These are phyloP conservation scores for Taxillus chinensis DNA, from an alignment of 164 flowering plant genomes.

Conservation along the genomic window DNA sequence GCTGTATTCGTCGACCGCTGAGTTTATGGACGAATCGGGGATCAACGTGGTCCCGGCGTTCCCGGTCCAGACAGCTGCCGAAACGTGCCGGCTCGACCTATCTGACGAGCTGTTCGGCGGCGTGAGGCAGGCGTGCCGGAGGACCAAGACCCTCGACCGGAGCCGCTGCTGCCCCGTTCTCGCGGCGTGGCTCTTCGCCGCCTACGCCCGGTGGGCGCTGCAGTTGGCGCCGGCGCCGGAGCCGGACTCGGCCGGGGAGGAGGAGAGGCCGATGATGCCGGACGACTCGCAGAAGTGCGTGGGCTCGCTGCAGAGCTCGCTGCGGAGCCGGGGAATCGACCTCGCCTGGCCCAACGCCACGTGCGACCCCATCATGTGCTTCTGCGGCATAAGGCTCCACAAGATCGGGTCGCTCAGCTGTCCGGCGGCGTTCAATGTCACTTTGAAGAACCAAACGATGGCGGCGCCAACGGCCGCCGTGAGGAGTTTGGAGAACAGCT, in stretches of 20 bases:
- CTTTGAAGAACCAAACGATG: slow-evolving; percentile 22
- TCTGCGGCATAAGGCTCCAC: slow-evolving; percentile 94
- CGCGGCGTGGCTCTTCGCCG: slow-evolving; percentile 98
- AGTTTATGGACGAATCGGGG: slow-evolving; percentile 36
- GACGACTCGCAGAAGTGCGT: slow-evolving; percentile 98
- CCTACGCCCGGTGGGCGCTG: slow-evolving; percentile 81
- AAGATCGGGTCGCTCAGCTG: slow-evolving; percentile 80
- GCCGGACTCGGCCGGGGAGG: slow-evolving; percentile 28
- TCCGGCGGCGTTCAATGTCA: slow-evolving; percentile 77
- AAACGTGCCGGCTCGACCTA: slow-evolving; percentile 74
- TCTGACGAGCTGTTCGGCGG: slow-evolving; percentile 97
- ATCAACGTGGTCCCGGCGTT: slow-evolving; percentile 71
- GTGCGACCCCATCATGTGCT: slow-evolving; percentile 85
- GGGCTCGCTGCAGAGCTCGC: slow-evolving; percentile 65
- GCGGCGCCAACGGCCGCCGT: slow-evolving; percentile 89
- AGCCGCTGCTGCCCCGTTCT: slow-evolving; percentile 97
- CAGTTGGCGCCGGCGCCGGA: slow-evolving; percentile 31
- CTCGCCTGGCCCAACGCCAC: slow-evolving; percentile 77
- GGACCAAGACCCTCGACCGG: slow-evolving; percentile 53
- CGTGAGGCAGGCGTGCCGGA: slow-evolving; percentile 70
- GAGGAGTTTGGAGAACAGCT: slow-evolving; percentile 55
- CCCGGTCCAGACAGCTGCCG: slow-evolving; percentile 61
- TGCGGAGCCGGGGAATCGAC: slow-evolving; percentile 48
- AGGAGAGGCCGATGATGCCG: slow-evolving; percentile 65
- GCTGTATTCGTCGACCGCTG: slow-evolving; percentile 17